Conservation (phyloP, 1,284 basidiomycete species). For the Cerrena zonata region DNA sequence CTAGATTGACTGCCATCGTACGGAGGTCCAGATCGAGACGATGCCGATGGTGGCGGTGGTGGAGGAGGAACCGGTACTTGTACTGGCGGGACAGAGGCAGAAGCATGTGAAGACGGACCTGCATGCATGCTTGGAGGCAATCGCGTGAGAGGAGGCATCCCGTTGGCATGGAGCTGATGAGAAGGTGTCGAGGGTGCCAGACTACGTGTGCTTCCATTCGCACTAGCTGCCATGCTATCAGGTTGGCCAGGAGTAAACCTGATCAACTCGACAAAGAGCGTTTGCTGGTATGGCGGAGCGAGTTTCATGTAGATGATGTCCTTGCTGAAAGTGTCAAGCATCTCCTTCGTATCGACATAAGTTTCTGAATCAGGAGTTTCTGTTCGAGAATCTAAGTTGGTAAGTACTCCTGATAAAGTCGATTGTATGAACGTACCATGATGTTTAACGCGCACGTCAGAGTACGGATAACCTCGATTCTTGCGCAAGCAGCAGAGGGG, state of each 20-base stretch:
- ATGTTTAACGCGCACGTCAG: conserved; percentile 67
- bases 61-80: not conserved
- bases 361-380: conserved; percentile 45
- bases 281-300: conserved; percentile 55
- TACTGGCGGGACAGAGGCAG: not conserved
- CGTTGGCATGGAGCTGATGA: conserved; percentile 19
- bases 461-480: conserved; percentile 59
- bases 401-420: conserved; percentile 9
- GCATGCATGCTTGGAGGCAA: not conserved
- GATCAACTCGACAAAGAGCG: conserved; percentile 69
- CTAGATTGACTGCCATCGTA: conserved; percentile 4
- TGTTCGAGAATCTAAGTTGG: conserved; percentile 18
- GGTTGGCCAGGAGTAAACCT: conserved; percentile 52
- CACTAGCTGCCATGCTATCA: conserved; percentile 24
- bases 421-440: conserved; percentile 41
- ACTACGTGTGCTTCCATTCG: conserved; percentile 8
- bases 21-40: conserved; percentile 21
- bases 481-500: conserved; percentile 72
- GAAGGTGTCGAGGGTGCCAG: conserved; percentile 27
- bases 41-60: conserved; percentile 17
- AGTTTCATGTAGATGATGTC: conserved; percentile 65
- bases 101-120: conserved; percentile 14
- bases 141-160: conserved; percentile 11
- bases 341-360: conserved; percentile 65
- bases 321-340: conserved; percentile 69